These are phyloP conservation scores for Pisolithus microcarpus DNA, from an alignment of 768 basidiomycete genomes.

Conservation along the genomic window DNA sequence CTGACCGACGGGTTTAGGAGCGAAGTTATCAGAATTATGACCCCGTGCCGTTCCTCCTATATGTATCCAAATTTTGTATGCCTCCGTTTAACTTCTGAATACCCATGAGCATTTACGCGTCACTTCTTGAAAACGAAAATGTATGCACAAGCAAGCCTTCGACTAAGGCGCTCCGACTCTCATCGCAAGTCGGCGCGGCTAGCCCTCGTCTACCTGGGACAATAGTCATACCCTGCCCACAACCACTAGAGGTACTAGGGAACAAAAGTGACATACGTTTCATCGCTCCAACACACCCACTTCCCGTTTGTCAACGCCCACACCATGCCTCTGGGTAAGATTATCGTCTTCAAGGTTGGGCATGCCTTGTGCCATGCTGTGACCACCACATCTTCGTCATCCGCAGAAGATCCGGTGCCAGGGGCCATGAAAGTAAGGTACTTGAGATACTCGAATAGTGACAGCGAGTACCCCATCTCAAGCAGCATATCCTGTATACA, in stretches of 20 bases:
- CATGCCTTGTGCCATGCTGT: conserved; percentile 49
- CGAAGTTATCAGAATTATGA: too few species aligned
- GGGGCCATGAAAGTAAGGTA: conserved; percentile 60
- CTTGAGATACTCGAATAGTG: conserved; percentile 35
- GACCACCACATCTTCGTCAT: conserved; percentile 47
- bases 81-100: too few species aligned
- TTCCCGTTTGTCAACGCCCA: conserved; percentile 40
- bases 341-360: conserved; percentile 56
- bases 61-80: too few species aligned
- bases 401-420: conserved; percentile 12
- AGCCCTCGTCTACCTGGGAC: neutral
- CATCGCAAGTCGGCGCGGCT: too few species aligned
- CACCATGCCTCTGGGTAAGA: conserved; percentile 53
- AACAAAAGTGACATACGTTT: conserved; percentile 3
- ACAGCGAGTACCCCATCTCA: conserved; percentile 33
- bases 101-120: too few species aligned
- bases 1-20: too few species aligned
- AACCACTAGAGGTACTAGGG: neutral
- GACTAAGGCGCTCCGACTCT: too few species aligned
- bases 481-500: conserved; percentile 34
- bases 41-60: too few species aligned
- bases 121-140: too few species aligned
- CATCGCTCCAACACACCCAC: conserved; percentile 20
- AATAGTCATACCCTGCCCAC: neutral
- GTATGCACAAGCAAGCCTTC: too few species aligned